Percentiles rank a stretch among this genome's conserved stretches.
Conservation (phyloP, 2,329 filamentous ascomycete genomes). For the Simplicillium aogashimaense region DNA sequence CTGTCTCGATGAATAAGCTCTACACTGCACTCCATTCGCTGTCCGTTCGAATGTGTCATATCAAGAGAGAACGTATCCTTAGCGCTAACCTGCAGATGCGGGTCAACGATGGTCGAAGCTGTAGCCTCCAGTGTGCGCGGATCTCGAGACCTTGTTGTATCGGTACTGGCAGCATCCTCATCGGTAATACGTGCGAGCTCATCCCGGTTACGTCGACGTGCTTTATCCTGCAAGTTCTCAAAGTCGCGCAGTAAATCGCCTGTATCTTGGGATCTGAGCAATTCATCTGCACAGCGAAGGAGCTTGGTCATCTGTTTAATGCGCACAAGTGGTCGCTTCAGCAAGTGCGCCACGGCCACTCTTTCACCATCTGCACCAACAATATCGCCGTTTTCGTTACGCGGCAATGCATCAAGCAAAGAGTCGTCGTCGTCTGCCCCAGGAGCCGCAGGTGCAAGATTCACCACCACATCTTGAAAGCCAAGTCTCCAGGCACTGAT, state of each 20-base stretch:
- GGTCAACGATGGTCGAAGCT: conserved; percentile 61
- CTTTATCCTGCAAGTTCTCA: conserved; percentile 64
- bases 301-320: conserved; percentile 82
- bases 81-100: conserved; percentile 72
- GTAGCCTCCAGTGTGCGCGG: conserved; percentile 65
- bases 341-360: conserved; percentile 85
- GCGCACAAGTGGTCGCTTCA: conserved; percentile 81
- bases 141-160: conserved; percentile 71
- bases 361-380: conserved; percentile 71
- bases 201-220: conserved; percentile 55
- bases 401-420: conserved; percentile 47
- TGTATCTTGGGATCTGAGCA: conserved; percentile 37
- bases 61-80: conserved; percentile 86
- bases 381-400: conserved; percentile 56
- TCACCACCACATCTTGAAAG: conserved; percentile 90
- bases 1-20: conserved; percentile 83
- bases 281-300: conserved; percentile 57
- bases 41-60: conserved; percentile 78
- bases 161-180: conserved; percentile 75
- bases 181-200: conserved; percentile 67
- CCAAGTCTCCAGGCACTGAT: conserved; percentile 83
- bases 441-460: conserved; percentile 62
- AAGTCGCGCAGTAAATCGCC: conserved; percentile 40
- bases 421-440: conserved; percentile 48
- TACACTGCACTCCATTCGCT: conserved; percentile 79